Conservation (phyloP, 2,329 filamentous ascomycete species). For the Botryosphaeria dothidea region DNA sequence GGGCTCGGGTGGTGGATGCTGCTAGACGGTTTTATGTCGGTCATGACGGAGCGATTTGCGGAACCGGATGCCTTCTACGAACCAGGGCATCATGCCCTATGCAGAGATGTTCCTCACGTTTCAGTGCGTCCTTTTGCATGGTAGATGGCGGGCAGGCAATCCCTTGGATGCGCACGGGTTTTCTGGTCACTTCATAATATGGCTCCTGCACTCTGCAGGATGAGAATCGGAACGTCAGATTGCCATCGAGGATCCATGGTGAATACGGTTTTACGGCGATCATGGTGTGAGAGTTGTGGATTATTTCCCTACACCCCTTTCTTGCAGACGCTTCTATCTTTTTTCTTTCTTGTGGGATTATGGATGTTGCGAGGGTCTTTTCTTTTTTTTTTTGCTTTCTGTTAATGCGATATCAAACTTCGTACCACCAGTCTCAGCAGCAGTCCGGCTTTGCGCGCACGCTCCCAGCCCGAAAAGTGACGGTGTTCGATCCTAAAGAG, state of each 20-base stretch:
- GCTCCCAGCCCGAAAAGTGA: conserved; percentile 2
- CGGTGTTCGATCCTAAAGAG: conserved; percentile 2
- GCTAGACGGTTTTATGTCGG: conserved; percentile 55
- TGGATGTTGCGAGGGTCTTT: conserved; percentile 14
- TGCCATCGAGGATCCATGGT: conserved; percentile 20
- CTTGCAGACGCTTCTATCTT: conserved; percentile 10
- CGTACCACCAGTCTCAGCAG: conserved; percentile 3
- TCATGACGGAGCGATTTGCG: conserved; percentile 11
- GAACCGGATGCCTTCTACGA: conserved; percentile 17
- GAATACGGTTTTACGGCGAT: conserved; percentile 18
- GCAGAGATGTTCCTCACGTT: conserved; percentile 19
- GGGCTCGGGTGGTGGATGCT: conserved; percentile 83
- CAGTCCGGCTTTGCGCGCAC: not conserved
- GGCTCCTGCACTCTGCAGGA: conserved; percentile 8
- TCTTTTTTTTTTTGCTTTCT: conserved; percentile 5
- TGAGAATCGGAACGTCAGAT: conserved; percentile 19
- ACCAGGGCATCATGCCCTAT: conserved; percentile 9
- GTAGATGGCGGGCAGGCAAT: conserved; percentile 20
- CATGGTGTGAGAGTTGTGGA: conserved; percentile 19
- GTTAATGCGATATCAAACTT: conserved; percentile 17
- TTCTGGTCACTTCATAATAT: conserved; percentile 19
- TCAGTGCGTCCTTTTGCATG: conserved; percentile 20
- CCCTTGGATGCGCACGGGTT: conserved; percentile 20
- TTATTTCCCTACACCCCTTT: conserved; percentile 10
- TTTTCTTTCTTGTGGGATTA: conserved; percentile 8